A percentile compares a stretch with the other conserved stretches of the same genome.
phyloP scores from a whole-genome alignment of 2,329 filamentous ascomycete species.

The Cryphonectria parasitica region DNA sequence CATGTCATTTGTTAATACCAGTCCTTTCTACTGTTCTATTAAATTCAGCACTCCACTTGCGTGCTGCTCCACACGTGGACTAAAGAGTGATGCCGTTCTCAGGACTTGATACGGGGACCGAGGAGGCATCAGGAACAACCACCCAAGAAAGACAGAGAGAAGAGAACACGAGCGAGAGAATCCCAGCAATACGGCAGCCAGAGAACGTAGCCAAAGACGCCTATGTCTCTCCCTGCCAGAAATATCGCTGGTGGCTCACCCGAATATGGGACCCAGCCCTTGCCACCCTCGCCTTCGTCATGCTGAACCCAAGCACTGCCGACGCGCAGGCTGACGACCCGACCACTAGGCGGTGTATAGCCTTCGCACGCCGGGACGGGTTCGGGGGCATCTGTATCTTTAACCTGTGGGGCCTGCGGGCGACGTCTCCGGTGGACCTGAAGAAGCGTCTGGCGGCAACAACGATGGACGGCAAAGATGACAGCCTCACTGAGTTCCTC shows the following conservation, averaged over 20 bases:
- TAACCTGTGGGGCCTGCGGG: constrained; percentile 4
- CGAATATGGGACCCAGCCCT: background rate
- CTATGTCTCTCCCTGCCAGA: background rate
- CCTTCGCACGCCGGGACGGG: constrained; percentile 1
- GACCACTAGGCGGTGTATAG: background rate
- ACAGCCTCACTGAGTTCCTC: background rate
- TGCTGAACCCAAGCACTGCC: constrained; percentile 6
- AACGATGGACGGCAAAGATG: too few species aligned
- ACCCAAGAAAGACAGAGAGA: background rate
- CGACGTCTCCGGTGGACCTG: background rate
- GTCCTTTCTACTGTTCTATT: too few species aligned
- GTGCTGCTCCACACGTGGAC: background rate
- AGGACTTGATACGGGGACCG: too few species aligned
- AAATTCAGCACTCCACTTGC: background rate
- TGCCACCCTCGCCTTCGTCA: constrained; percentile 1
- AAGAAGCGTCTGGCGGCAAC: background rate
- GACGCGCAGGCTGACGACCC: constrained; percentile 5
- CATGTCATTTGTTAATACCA: too few species aligned
- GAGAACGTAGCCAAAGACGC: background rate
- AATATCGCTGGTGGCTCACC: constrained; percentile 5
- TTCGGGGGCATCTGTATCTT: background rate
- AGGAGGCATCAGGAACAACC: too few species aligned
- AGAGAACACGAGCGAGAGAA: background rate
- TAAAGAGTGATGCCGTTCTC: background rate
- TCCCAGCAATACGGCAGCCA: background rate